A percentile compares a stretch with the other conserved stretches of the same genome.
These are phyloP conservation scores for Dactylellina sp. DNA, from an alignment of 2,329 filamentous ascomycete species.

Conservation along the genomic window DNA sequence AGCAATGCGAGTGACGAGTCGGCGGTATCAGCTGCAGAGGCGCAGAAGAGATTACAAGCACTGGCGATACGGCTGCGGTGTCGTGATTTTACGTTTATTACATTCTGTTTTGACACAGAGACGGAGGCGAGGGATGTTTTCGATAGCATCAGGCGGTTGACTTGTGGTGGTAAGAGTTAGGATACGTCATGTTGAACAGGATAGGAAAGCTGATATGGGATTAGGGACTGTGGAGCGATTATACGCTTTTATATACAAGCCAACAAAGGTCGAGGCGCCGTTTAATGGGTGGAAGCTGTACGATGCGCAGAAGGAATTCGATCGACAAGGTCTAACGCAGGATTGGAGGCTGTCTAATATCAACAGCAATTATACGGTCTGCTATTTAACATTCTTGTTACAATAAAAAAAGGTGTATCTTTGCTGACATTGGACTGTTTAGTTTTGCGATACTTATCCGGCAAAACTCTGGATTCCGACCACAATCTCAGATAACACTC, in stretches of 20 bases:
- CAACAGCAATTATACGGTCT: constrained; percentile 82
- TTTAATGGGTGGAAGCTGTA: constrained; percentile 87
- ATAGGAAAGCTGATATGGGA: constrained; percentile 72
- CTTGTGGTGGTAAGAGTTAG: constrained; percentile 62
- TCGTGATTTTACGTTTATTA: constrained; percentile 93
- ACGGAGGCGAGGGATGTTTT: constrained; percentile 83
- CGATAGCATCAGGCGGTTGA: constrained; percentile 83
- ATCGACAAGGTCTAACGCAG: constrained; percentile 80
- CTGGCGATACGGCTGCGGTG: constrained; percentile 80
- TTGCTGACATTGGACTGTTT: constrained; percentile 12
- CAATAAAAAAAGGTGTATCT: background rate
- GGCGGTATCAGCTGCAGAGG: constrained; percentile 64
- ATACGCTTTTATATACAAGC: constrained; percentile 87
- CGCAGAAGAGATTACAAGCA: constrained; percentile 48
- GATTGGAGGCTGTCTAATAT: constrained; percentile 92
- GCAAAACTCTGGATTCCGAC: constrained; percentile 84
- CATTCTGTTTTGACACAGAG: constrained; percentile 85
- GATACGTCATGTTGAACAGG: background rate
- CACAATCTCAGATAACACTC: constrained; percentile 92
- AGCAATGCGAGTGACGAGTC: constrained; percentile 65
- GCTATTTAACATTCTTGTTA: constrained; percentile 46
- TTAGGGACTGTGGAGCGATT: constrained; percentile 83
- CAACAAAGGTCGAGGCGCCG: constrained; percentile 77
- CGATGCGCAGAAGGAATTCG: constrained; percentile 85
- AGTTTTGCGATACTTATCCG: constrained; percentile 93